phyloP scores from a whole-genome alignment of 2,329 filamentous ascomycete genomes.

The Alternaria hordeiaustralica region DNA sequence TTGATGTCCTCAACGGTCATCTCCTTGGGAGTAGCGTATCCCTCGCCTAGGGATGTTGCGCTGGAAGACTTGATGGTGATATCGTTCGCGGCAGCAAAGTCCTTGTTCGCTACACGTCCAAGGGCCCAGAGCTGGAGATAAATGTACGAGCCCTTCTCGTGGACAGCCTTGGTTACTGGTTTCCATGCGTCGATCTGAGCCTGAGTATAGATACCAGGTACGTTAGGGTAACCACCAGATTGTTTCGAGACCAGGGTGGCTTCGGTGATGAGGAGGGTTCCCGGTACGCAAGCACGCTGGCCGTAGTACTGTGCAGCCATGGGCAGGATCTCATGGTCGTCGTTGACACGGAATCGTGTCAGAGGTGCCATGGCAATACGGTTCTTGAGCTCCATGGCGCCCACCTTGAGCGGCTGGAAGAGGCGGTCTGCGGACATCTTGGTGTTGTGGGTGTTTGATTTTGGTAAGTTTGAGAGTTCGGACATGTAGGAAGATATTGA shows the following conservation, averaged over 20 bases:
- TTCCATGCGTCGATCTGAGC: constrained; percentile 63
- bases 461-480: neutral
- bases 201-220: constrained; percentile 64
- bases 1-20: constrained; percentile 52
- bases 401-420: constrained; percentile 46
- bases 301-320: constrained; percentile 59
- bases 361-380: constrained; percentile 47
- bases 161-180: constrained; percentile 66
- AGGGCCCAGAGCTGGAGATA: constrained; percentile 68
- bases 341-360: constrained; percentile 51
- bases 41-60: constrained; percentile 46
- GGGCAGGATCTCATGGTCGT: constrained; percentile 57
- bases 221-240: constrained; percentile 58
- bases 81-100: constrained; percentile 45
- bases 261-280: constrained; percentile 66
- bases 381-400: constrained; percentile 42
- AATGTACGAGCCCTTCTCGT: constrained; percentile 66
- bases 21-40: constrained; percentile 50
- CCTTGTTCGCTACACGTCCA: constrained; percentile 60
- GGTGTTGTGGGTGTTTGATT: neutral
- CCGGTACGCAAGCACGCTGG: constrained; percentile 59
- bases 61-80: constrained; percentile 43
- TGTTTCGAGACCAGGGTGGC: constrained; percentile 59
- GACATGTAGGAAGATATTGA: neutral
- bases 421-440: constrained; percentile 39